Conservation (phyloP, 495 filamentous ascomycete species). For the Tuber umbilicatum region DNA sequence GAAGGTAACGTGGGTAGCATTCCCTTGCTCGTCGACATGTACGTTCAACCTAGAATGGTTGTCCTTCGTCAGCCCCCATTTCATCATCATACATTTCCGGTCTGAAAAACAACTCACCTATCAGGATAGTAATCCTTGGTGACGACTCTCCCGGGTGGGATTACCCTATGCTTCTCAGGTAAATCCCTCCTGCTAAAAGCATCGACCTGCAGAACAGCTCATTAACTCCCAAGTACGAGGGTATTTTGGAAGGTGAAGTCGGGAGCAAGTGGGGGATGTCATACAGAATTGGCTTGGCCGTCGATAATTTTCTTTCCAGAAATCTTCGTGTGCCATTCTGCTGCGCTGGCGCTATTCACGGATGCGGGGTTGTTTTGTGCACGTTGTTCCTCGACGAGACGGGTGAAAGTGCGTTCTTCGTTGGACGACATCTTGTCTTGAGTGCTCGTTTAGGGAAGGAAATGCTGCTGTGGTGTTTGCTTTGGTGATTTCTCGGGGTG, state of each 20-base stretch:
- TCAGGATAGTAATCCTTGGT: conserved; percentile 28
- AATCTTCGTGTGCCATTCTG: conserved; percentile 26
- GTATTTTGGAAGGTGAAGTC: background rate
- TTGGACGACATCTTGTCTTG: conserved; percentile 13
- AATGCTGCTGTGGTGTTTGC: background rate
- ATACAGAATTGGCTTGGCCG: conserved; percentile 15
- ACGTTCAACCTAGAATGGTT: conserved; percentile 30
- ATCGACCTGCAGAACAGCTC: background rate
- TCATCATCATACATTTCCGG: too few species aligned
- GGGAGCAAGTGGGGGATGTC: background rate
- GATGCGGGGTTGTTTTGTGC: conserved; percentile 13
- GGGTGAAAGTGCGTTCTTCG: conserved; percentile 16
- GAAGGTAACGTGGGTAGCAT: conserved; percentile 24
- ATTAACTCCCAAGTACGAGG: background rate
- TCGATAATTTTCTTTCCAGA: conserved; percentile 27
- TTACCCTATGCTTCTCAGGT: conserved; percentile 28
- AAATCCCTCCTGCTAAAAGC: conserved; percentile 32
- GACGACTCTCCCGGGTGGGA: conserved; percentile 18
- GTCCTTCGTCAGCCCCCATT: background rate
- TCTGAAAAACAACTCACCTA: conserved; percentile 18
- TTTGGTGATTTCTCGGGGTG: background rate
- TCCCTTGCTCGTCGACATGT: conserved; percentile 30
- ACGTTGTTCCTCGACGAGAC: conserved; percentile 14
- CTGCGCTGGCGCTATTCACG: conserved; percentile 6
- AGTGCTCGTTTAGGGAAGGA: background rate